Evolutionary conservation across 441 rosid genomes (phyloP).

Genomic region (Bruguiera hainesii): DNA sequence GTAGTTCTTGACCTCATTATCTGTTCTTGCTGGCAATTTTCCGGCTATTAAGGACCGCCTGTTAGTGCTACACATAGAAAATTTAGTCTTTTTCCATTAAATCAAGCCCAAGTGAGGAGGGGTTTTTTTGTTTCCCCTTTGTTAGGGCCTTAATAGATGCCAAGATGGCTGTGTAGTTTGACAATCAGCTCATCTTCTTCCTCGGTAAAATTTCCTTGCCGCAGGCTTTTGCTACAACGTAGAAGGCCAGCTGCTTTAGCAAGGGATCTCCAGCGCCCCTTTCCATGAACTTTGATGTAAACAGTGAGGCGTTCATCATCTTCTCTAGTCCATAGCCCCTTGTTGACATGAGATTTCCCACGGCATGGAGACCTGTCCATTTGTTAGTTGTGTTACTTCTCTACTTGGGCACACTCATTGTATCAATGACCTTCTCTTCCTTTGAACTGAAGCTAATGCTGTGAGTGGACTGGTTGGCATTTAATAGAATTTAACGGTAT

Average conservation of each 20-base stretch:
- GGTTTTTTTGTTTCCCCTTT: not conserved
- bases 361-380: slow-evolving; percentile 97
- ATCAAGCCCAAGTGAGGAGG: not conserved
- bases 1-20: slow-evolving; percentile 83
- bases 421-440: not conserved
- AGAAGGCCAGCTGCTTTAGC: slow-evolving; percentile 93
- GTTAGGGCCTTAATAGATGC: slow-evolving; percentile 56
- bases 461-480: slow-evolving; percentile 23
- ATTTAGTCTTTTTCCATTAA: not conserved
- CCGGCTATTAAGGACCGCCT: slow-evolving; percentile 89
- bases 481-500: slow-evolving; percentile 49
- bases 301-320: slow-evolving; percentile 74
- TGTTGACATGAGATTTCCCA: slow-evolving; percentile 83
- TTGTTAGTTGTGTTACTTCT: not conserved
- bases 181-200: slow-evolving; percentile 85
- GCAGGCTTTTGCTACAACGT: slow-evolving; percentile 82
- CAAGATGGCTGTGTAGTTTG: slow-evolving; percentile 74
- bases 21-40: slow-evolving; percentile 84
- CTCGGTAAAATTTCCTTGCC: slow-evolving; percentile 79
- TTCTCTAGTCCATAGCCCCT: slow-evolving; percentile 94
- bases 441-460: not conserved
- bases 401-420: not conserved
- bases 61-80: not conserved
- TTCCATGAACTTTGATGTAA: slow-evolving; percentile 74
- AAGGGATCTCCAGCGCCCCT: slow-evolving; percentile 87